These are phyloP conservation scores for Arctium minus DNA, from an alignment of 129 eudicot genomes.

Conservation along the genomic window DNA sequence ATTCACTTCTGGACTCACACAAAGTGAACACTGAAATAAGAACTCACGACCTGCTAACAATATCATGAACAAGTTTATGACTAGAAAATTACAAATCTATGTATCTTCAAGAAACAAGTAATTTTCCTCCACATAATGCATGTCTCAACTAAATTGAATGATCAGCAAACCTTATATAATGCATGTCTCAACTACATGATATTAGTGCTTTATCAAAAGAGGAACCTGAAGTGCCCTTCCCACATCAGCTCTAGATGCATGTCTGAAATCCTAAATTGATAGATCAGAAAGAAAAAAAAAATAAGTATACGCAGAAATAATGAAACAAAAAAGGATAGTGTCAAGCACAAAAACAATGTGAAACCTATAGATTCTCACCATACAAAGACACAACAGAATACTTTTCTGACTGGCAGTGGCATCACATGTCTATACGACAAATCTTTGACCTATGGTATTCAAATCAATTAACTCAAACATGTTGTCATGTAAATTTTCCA, in stretches of 20 bases:
- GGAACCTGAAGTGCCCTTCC: slow-evolving; percentile 16
- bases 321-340: background rate
- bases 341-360: background rate
- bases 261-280: slow-evolving; percentile 12
- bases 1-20: slow-evolving; percentile 1
- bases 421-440: background rate
- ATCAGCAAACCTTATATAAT: background rate
- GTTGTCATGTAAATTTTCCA: background rate
- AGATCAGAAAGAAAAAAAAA: background rate
- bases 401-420: background rate
- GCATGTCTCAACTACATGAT: background rate
- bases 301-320: background rate
- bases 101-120: background rate
- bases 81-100: slow-evolving; percentile 2
- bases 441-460: background rate
- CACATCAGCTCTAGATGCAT: slow-evolving; percentile 14
- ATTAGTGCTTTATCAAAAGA: slow-evolving; percentile 8
- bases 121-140: slow-evolving; percentile 19
- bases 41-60: background rate
- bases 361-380: background rate
- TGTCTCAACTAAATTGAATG: slow-evolving; percentile 20
- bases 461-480: background rate
- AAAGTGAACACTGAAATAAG: background rate
- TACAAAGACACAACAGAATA: background rate
- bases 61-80: background rate